Evolutionary conservation across 345 rosid genomes (phyloP), one percentile per base, ranked within the genome.

Genomic region (Eucalyptus polyanthemos): DNA sequence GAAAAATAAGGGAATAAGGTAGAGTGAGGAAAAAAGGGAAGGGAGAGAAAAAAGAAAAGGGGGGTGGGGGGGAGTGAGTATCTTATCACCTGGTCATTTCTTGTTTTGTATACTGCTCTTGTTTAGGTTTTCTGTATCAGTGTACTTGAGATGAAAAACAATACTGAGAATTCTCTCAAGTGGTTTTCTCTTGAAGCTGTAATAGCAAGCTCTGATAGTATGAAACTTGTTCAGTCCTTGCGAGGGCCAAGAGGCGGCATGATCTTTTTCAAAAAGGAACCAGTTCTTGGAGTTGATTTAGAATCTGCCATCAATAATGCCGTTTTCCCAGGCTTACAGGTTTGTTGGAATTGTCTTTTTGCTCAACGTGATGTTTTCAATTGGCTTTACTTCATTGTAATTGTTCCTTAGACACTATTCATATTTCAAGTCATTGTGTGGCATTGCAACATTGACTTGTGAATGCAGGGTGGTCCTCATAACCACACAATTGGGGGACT

Each of bases 181-280:
- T 21, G 15, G 9, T 11, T 14, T 83, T 80, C 50, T 11, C 27
- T 19, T 62, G 19, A 44, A 65, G 80, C 29, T 47, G 53, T 31
- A 51, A 37, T 19, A 91, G 9, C 27, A 76, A 24, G 8, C 88
- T 37, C 87, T 92, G 40, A 86, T 80, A 29, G 56, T n/a, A 50
- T 89, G 87, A 31, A 31, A 51, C 25, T 86, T 88, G 87, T 91
- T 58, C 89, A 97, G 99, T 97, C 99, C 89, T 91, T 97, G 94
- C 94, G 99, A 91, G 99, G 99, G 92, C 99, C 99, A 69, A 95
- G 99, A 93, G 99, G 99, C 91, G 99, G 99, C 91, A 97, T 97
- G 99, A 97, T 97, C 91, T 97, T 97, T 92, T 97, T 97, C 92
- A 95, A 44, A 90, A 97, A 93, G 91, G 97, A 97, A 81, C 94